phyloP scores from a whole-genome alignment of 257 asterid species.

The Haberlea rhodopensis region DNA sequence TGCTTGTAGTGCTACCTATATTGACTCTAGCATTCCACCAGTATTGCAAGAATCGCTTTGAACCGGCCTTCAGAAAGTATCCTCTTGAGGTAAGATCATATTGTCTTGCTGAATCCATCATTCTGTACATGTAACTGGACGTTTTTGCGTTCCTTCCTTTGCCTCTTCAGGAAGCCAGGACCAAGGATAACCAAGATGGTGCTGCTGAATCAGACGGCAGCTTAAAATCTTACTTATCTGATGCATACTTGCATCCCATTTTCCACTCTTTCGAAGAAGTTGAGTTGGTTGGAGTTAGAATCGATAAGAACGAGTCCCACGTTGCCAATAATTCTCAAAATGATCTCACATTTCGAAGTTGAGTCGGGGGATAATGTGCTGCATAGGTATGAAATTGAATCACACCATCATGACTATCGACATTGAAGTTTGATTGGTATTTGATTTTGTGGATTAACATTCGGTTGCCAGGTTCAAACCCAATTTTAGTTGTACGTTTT shows the following conservation, averaged over 20 bases:
- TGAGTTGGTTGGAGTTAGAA: constrained; percentile 46
- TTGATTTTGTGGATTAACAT: constrained; percentile 7
- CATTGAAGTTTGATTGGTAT: constrained; percentile 22
- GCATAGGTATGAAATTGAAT: constrained; percentile 34
- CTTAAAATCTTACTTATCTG: constrained; percentile 58
- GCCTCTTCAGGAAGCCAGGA: constrained; percentile 69
- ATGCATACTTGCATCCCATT: constrained; percentile 88
- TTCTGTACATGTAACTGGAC: too few species aligned
- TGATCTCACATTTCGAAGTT: constrained; percentile 20
- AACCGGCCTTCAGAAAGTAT: constrained; percentile 83
- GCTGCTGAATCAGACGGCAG: constrained; percentile 40
- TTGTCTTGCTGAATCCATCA: neutral
- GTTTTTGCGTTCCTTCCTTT: constrained; percentile 1
- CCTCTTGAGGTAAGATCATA: constrained; percentile 73
- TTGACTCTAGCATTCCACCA: constrained; percentile 69
- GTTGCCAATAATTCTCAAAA: constrained; percentile 26
- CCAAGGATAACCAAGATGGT: constrained; percentile 54
- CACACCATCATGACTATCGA: constrained; percentile 34
- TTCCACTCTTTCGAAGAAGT: constrained; percentile 65
- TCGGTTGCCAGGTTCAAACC: neutral
- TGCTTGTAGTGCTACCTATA: constrained; percentile 63
- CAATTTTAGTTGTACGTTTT: neutral
- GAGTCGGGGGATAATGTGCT: constrained; percentile 15
- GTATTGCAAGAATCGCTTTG: constrained; percentile 87
- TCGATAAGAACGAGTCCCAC: constrained; percentile 37